Base-by-base conservation (phyloP, 208 protist species). In the Crithidia expoeki region DNA sequence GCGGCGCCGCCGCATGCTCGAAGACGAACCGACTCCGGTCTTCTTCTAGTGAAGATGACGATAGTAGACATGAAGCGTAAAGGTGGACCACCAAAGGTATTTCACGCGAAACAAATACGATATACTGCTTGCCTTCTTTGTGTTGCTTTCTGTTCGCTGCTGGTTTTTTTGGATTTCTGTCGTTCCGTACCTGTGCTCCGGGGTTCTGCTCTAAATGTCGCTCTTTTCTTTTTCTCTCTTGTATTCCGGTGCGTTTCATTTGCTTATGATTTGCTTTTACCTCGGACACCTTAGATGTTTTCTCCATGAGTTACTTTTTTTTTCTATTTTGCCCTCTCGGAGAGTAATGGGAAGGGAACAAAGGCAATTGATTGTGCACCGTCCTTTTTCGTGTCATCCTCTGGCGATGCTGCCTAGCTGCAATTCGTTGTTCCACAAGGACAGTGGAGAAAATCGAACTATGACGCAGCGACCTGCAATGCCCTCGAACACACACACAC, bases 1-100 rank as follows among this genome's bases (percentile, higher is more conserved):
- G 68, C 75, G 70, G 12, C 84, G 81, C 16, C 68, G 76, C 14
- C 83, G 85, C 50, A 89, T 92, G 85, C 65, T 89, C 21, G 85
- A 90, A 65, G 57, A 72, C 32, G 81, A 85, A 17, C 74, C 79
- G 16, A 83, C 72, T 9, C 60, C 74, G 19, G 68, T 64, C 0
- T 66, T 78, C 25, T 83, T 74, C 32, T 84, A 65, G 33, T 7
- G 1, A n/a, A 0, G 0, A n/a, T 11, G 38, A 16, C 33, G 7
- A 21, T 19, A 32, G 19, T 25, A 17, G 23, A 9, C 32, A 33
- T 33, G 19, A 25, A n/a, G n/a, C n/a, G n/a, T n/a, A n/a, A n/a
- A n/a, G n/a, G n/a, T n/a, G n/a, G n/a, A n/a, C n/a, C n/a, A n/a
- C n/a, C n/a, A n/a, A n/a, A n/a, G n/a, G n/a, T n/a, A n/a, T n/a